phyloP scores from a whole-genome alignment of 345 rosid species.

The Theobroma cacao region DNA sequence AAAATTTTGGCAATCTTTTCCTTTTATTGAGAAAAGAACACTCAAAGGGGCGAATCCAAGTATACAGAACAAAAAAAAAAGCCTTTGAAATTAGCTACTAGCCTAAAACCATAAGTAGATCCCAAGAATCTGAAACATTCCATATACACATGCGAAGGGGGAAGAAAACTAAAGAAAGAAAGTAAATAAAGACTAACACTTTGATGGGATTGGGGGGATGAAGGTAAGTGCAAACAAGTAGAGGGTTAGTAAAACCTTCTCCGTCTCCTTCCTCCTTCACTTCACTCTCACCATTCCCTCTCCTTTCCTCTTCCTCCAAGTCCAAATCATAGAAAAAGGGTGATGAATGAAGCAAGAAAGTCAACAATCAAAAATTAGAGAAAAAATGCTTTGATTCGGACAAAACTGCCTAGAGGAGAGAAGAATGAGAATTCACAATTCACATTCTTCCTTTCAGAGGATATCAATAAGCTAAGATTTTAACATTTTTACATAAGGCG shows the following conservation, averaged over 20 bases:
- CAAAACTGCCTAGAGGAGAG: not conserved
- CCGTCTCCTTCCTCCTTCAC: not conserved
- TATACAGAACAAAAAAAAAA: not conserved
- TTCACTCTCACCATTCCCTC: not conserved
- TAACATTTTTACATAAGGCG: not conserved
- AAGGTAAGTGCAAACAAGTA: not conserved
- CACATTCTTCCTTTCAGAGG: not conserved
- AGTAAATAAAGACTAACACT: not conserved
- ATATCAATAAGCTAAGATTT: not conserved
- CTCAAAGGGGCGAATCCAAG: not conserved
- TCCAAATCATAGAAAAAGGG: not conserved
- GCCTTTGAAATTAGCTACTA: not conserved
- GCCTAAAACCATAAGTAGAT: not conserved
- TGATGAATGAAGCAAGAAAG: not conserved
- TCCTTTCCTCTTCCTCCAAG: not conserved
- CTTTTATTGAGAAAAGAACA: not conserved
- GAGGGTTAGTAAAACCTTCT: not conserved
- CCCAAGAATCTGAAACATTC: not conserved
- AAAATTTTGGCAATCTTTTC: not conserved
- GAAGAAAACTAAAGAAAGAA: constrained; percentile 3
- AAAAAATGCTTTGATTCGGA: not conserved
- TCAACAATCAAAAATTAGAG: not conserved
- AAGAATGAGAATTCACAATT: not conserved
- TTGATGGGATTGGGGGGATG: not conserved
- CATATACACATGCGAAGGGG: not conserved